phyloP scores from a whole-genome alignment of 2,329 filamentous ascomycete genomes.

The Gnomoniopsis smithogilvyi region DNA sequence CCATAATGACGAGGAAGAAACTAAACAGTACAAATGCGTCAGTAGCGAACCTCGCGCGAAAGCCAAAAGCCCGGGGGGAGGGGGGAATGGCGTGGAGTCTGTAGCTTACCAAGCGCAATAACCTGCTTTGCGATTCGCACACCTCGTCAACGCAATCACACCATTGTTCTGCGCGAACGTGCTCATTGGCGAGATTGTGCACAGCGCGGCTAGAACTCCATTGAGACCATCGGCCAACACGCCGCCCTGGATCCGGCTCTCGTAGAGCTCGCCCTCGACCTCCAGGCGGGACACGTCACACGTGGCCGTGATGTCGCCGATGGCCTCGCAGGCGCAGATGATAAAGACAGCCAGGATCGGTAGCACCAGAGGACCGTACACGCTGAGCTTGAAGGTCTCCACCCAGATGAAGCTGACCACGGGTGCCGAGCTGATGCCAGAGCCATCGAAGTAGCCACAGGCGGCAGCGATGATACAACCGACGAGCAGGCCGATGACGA shows the following conservation, averaged over 20 bases:
- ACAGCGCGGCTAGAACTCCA: slow-evolving; percentile 70
- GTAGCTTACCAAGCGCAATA: slow-evolving; percentile 63
- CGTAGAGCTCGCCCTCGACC: slow-evolving; percentile 68
- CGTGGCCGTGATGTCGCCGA: slow-evolving; percentile 77
- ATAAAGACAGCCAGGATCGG: slow-evolving; percentile 69
- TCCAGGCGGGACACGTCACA: slow-evolving; percentile 77
- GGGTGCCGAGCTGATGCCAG: slow-evolving; percentile 68
- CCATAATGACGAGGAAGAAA: slow-evolving; percentile 76
- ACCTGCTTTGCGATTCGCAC: slow-evolving; percentile 76
- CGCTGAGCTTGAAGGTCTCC: slow-evolving; percentile 67
- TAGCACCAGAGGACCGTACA: slow-evolving; percentile 72
- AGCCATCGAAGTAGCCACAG: slow-evolving; percentile 73
- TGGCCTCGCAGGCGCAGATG: slow-evolving; percentile 74
- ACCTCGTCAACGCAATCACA: slow-evolving; percentile 77
- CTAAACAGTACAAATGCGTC: slow-evolving; percentile 25
- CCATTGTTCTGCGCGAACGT: slow-evolving; percentile 84
- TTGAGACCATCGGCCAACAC: slow-evolving; percentile 76
- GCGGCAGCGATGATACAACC: slow-evolving; percentile 79
- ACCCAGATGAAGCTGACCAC: slow-evolving; percentile 76
- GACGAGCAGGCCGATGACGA: slow-evolving; percentile 69
- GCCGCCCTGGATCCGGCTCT: slow-evolving; percentile 75
- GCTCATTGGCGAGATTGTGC: slow-evolving; percentile 77
- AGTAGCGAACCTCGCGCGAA: too few relatives aligned
- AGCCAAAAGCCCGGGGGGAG: too few relatives aligned
- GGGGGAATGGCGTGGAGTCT: too few relatives aligned